Percentiles rank a stretch among this genome's conserved stretches.
phyloP scores from a whole-genome alignment of 805 yeast species.

The Candida tallmaniae region DNA sequence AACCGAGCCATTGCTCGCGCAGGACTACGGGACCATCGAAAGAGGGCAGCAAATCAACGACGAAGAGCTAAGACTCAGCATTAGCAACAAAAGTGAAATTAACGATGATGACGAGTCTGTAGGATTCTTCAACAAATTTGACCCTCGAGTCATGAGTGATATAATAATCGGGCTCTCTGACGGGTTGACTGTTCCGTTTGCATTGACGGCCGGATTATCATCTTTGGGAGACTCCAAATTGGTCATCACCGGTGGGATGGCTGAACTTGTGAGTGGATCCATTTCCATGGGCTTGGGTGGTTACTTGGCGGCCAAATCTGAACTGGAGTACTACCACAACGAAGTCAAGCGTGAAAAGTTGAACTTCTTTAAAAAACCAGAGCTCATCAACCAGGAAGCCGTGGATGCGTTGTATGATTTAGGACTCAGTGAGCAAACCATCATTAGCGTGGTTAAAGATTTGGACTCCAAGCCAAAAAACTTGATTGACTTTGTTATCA shows the following conservation, averaged over 20 bases:
- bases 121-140: constrained; percentile 51
- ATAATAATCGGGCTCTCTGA: constrained; percentile 90
- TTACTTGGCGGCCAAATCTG: constrained; percentile 89
- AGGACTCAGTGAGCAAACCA: constrained; percentile 68
- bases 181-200: constrained; percentile 98
- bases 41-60: constrained; percentile 31
- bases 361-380: constrained; percentile 61
- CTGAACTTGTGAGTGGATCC: constrained; percentile 95
- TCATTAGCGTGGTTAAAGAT: constrained; percentile 69
- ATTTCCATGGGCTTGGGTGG: constrained; percentile 99
- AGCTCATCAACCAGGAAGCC: constrained; percentile 66
- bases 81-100: constrained; percentile 13
- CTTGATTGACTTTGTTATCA: constrained; percentile 81
- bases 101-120: constrained; percentile 21
- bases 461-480: constrained; percentile 71
- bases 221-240: constrained; percentile 84
- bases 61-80: constrained; percentile 29
- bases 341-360: constrained; percentile 71
- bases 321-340: constrained; percentile 66
- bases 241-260: constrained; percentile 97
- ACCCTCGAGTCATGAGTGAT: constrained; percentile 93
- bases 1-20: constrained; percentile 27
- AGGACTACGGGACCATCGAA: constrained; percentile 38
- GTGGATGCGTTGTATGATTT: constrained; percentile 77
- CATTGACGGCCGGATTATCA: constrained; percentile 92